These are phyloP conservation scores for Zymoseptoria passerinii DNA, from an alignment of 2,329 filamentous ascomycete genomes.

Conservation along the genomic window DNA sequence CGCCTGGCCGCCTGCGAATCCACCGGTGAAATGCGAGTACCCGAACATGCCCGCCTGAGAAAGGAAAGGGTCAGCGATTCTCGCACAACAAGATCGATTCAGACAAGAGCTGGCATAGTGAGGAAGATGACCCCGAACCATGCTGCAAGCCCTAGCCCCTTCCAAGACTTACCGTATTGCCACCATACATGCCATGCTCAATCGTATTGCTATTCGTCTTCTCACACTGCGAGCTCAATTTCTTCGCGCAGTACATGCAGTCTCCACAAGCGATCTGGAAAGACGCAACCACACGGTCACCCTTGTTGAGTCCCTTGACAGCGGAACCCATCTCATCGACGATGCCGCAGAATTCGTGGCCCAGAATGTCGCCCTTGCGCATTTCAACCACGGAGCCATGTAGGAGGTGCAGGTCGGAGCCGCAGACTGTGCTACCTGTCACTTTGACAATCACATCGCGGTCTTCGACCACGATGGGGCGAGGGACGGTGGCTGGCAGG, in stretches of 20 bases:
- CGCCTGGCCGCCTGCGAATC: conserved; percentile 79
- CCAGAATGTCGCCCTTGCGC: conserved; percentile 43
- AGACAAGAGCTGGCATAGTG: neutral
- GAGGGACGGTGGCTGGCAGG: neutral
- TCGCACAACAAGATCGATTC: neutral
- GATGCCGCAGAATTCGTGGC: conserved; percentile 46
- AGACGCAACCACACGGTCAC: conserved; percentile 64
- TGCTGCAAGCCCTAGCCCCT: neutral
- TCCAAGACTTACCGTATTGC: conserved; percentile 44
- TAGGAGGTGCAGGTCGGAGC: conserved; percentile 52
- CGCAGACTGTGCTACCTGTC: conserved; percentile 57
- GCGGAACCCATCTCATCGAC: conserved; percentile 39
- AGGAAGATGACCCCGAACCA: neutral
- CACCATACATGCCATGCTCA: conserved; percentile 69
- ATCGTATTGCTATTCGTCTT: conserved; percentile 67
- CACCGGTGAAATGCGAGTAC: conserved; percentile 65
- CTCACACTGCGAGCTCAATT: conserved; percentile 71
- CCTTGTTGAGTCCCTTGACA: conserved; percentile 37
- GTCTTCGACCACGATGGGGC: conserved; percentile 62
- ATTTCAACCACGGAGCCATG: conserved; percentile 43
- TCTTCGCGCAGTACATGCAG: conserved; percentile 72
- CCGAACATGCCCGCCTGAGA: conserved; percentile 51
- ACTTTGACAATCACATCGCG: conserved; percentile 73
- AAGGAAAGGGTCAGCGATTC: neutral
- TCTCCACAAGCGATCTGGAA: conserved; percentile 69